phyloP scores from a whole-genome alignment of 768 basidiomycete genomes.

The Xerocomellus intermedius region DNA sequence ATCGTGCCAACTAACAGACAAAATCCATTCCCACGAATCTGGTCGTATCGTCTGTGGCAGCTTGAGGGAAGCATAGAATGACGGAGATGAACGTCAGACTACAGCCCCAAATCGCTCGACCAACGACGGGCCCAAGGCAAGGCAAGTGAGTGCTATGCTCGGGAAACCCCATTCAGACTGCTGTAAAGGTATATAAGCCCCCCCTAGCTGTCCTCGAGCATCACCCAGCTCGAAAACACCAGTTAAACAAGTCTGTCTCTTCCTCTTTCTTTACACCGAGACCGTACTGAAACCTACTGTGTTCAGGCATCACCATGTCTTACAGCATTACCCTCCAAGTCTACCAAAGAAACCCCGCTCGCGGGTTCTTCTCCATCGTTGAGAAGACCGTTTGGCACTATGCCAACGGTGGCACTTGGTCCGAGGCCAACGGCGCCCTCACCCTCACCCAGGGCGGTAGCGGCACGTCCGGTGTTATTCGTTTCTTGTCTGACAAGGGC shows the following conservation, averaged over 20 bases:
- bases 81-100: neutral
- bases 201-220: neutral
- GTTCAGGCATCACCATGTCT: conserved; percentile 4
- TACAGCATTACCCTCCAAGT: neutral
- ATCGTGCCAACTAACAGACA: too few relatives aligned
- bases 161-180: neutral
- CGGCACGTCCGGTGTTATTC: conserved; percentile 40
- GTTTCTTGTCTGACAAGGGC: conserved; percentile 28
- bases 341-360: conserved; percentile 5
- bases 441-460: conserved; percentile 38
- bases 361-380: neutral
- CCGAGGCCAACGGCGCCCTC: conserved; percentile 11
- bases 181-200: neutral
- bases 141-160: neutral
- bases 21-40: too few relatives aligned
- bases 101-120: neutral
- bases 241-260: conserved; percentile 2
- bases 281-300: neutral
- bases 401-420: conserved; percentile 31
- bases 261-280: neutral
- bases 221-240: neutral
- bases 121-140: neutral
- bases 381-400: conserved; percentile 9
- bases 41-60: too few relatives aligned
- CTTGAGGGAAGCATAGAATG: neutral